Base-by-base conservation (phyloP, 352 stramenopile genomes). In the Phytophthora sp. region DNA sequence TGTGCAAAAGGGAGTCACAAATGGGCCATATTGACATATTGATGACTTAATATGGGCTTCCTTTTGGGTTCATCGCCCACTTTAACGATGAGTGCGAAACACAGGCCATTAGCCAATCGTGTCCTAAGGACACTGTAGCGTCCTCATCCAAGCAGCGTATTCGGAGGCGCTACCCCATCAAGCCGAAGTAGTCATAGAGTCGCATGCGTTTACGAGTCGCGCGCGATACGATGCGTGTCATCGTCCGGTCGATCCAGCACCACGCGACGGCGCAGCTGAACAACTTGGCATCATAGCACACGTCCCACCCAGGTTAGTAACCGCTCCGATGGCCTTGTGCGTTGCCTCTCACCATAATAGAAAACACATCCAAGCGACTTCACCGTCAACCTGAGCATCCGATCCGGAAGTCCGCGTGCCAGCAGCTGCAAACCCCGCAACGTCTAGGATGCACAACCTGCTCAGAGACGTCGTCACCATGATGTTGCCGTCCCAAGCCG, bases 101-200 rank as follows among this genome's bases (percentile, higher is more conserved):
- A n/a, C 52, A 57, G 42, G 20, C 29, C 47, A 27, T 56, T 42
- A 42, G 23, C 26, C 41, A 71, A 4, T 29, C 42, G 11, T 1
- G 23, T 47, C 26, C 20, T 55, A 75, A 47, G 36, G 39, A 50
- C n/a, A 30, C 16, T 8, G 72, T 4, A 15, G 67, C 41, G 38
- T 64, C 62, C 3, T 33, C 50, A 45, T 77, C 57, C 53, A 52
- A 67, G 47, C 8, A 59, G 55, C 9, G 36, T 24, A 16, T 71
- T 20, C 23, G 47, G 56, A 52, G 18, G 45, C 7, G 38, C 13
- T 21, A 80, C 1, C 15, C 33, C 16, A 4, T 66, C 69, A 11
- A 84, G 67, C 4, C 76, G 78, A 42, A 90, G 74, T 61, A 84
- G 73, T 76, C 78, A 89, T 47, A 89, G 64, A 38, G 56, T 66